Evolutionary conservation across 1,284 basidiomycete genomes (phyloP).

Genomic region (Microbotryomycetes sp.): DNA sequence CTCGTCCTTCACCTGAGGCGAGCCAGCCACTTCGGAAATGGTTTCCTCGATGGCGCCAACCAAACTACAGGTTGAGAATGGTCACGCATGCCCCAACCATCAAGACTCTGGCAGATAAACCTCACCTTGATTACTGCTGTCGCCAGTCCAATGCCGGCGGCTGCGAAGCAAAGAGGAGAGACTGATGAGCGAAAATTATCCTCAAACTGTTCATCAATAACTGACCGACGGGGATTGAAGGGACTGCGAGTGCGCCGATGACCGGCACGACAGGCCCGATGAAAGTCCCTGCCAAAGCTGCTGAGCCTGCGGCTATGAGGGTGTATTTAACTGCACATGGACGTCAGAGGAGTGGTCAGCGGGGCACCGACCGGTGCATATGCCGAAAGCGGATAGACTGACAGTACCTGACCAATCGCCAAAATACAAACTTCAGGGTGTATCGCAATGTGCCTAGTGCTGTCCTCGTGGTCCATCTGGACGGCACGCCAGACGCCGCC

Average conservation of each 20-base stretch:
- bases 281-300: conserved; percentile 17
- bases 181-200: not conserved
- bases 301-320: conserved; percentile 12
- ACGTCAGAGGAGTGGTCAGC: not conserved
- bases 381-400: not conserved
- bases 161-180: not conserved
- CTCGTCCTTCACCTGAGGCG: conserved; percentile 8
- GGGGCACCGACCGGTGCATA: not conserved
- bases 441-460: conserved; percentile 42
- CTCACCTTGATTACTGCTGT: conserved; percentile 23
- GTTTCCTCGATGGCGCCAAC: conserved; percentile 25
- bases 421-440: conserved; percentile 40
- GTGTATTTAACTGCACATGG: conserved; percentile 12
- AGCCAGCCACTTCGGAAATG: conserved; percentile 22
- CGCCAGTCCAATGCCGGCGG: conserved; percentile 15
- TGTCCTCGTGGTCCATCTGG: conserved; percentile 38
- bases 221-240: conserved; percentile 14
- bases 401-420: conserved; percentile 39
- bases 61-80: conserved; percentile 7
- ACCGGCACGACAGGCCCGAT: conserved; percentile 14
- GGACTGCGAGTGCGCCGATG: conserved; percentile 17
- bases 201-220: not conserved
- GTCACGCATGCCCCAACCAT: not conserved
- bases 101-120: not conserved
- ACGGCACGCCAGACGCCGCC: conserved; percentile 36